Evolutionary conservation across 345 rosid species (phyloP).

Genomic region (Gynandropsis gynandra): DNA sequence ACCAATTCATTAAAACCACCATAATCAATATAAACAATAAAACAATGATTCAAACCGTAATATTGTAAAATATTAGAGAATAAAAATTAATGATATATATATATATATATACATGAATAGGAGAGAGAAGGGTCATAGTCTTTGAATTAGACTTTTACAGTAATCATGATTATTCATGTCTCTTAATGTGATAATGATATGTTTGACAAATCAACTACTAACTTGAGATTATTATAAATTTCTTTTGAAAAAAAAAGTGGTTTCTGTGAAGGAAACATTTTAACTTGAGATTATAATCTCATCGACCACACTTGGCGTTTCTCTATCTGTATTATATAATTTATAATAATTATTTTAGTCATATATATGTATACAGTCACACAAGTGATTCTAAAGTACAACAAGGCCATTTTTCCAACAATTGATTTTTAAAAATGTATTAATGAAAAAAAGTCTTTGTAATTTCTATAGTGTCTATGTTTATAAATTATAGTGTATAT

Average conservation of each 20-base stretch:
- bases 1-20: no score
- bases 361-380: not conserved
- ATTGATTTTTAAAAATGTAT: no score
- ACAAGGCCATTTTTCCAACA: no score
- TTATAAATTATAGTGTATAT: no score
- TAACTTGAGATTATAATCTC: conserved; percentile 11
- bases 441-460: no score
- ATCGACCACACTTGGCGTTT: conserved; percentile 20
- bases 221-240: conserved; percentile 7
- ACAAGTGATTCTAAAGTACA: no score
- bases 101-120: no score
- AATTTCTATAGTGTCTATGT: no score
- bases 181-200: conserved; percentile 17
- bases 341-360: not conserved
- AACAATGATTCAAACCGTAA: no score
- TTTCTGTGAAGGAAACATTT: conserved; percentile 26
- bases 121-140: not conserved
- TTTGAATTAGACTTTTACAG: not conserved
- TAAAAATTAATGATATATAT: no score
- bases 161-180: conserved; percentile 7
- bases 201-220: conserved; percentile 25
- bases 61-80: no score
- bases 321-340: not conserved
- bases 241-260: conserved; percentile 19
- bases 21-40: no score